Base-by-base conservation (phyloP, 192 early-diverging fungal species). In the Linnemannia zychae region DNA sequence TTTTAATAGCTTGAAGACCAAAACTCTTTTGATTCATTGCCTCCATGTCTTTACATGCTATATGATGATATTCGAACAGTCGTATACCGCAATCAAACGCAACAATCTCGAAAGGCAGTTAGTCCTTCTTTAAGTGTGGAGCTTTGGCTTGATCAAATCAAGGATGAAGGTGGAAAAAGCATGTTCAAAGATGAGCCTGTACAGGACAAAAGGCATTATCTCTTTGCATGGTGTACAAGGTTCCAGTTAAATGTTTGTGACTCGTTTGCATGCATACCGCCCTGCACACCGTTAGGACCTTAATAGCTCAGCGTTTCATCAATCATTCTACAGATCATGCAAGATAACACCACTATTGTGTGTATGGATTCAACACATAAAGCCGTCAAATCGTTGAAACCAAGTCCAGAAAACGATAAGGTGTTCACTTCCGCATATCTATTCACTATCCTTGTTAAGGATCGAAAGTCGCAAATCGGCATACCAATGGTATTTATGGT, bases 1-100 rank as follows among this genome's bases (percentile, higher is more conserved):
- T 22, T n/a, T 16, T 28, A 7, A 50, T 70, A 77, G 67, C 37
- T 77, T n/a, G 75, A 77, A 20, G 67, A 70, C 7, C 40, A 77
- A 18, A 22, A 77, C 38, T 44, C 40, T n/a, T 31, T 28, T 50
- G 34, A 49, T 20, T 49, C 40, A 11, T n/a, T 77, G 38, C 75
- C 75, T 70, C 75, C 75, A 0, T 63, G 60, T 24, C 63, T 69
- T 52, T 53, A 44, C 67, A 57, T 79, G 77, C 22, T 52, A 33
- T 79, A 72, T 15, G 77, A 79, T 4, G 77, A 72, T 49, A 60
- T 72, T 31, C 49, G 77, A 79, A 71, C 38, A 49, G 53, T 47
- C 17, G 60, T 79, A 16, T 79, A 79, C 31, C 77, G 77, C 37
- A n/a, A 79, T 28, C 77, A 57, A 71, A 79, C 57, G 34, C 40